Base-by-base conservation (phyloP, 257 asterid genomes). In the Hygrophila difformis region DNA sequence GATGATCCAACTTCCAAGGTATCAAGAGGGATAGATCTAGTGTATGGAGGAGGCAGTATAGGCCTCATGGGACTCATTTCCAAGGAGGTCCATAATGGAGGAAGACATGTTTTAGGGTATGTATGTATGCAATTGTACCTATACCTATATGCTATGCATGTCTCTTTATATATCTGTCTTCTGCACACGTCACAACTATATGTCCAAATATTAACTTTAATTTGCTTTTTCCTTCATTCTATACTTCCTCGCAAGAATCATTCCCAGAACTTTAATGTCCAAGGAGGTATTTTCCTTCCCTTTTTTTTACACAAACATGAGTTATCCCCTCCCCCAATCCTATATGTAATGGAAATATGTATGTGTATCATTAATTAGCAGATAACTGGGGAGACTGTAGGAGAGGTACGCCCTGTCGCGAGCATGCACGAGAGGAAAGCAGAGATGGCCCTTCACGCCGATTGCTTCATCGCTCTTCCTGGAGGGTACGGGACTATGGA, bases 401-500 rank as follows among this genome's bases (percentile, higher is more conserved):
- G 94, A 11, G 87, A 79, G 52, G 57, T 74, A 50, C 67, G 57
- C 15, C 29, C 65, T 26, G 94, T 83, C 35, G 74, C 66, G 5
- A 68, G 68, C 60, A 83, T 83, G 94, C 94, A 83, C 58, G 71
- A 79, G 63, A 76, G 94, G 15, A 83, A 83, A 62, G 91, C 92
- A 17, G 94, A 76, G 49, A 79, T 83, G 92, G 80, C 82, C 21
- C 63, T 71, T 45, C 68, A 69, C 49, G 70, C 94, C 39, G 94
- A 83, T 24, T 74, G 84, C 69, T 83, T 83, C 66, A 76, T 83
- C 1, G 94, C 94, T 39, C 6, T 21, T 20, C 18, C 44, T 65
- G 94, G 92, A 51, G 94, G 94, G 0, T 83, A 83, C 69, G 94
- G 94, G 9, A 83, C 94, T 10, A 48, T 83, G 20, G 92, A 83